A percentile compares a stretch with the other conserved stretches of the same genome.
Evolutionary conservation across 2,329 filamentous ascomycete species (phyloP).

Genomic region (Fusarium metavorans): DNA sequence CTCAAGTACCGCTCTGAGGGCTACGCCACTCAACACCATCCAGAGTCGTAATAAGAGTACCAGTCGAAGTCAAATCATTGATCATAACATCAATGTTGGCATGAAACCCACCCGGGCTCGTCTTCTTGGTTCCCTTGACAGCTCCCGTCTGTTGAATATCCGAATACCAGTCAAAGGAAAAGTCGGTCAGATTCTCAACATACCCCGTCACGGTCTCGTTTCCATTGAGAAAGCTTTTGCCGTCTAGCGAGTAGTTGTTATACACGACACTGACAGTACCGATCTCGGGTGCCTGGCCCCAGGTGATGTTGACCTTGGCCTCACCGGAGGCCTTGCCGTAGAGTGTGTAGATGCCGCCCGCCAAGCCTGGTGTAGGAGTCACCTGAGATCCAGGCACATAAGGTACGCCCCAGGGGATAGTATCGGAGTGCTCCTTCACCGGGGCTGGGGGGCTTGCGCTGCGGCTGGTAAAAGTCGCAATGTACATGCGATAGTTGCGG

Average conservation of each 20-base stretch:
- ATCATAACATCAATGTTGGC: slow-evolving; percentile 14
- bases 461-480: slow-evolving; percentile 52
- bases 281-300: neutral
- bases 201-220: slow-evolving; percentile 9
- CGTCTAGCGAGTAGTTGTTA: slow-evolving; percentile 13
- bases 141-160: slow-evolving; percentile 51
- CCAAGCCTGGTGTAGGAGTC: neutral
- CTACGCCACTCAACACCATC: slow-evolving; percentile 4
- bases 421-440: neutral
- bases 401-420: slow-evolving; percentile 7
- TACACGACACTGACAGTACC: neutral
- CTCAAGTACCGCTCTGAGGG: neutral
- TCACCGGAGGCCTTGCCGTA: neutral
- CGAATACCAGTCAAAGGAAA: slow-evolving; percentile 53
- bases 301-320: neutral
- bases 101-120: slow-evolving; percentile 32
- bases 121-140: slow-evolving; percentile 51
- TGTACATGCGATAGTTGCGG: slow-evolving; percentile 54
- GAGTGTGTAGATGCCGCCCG: slow-evolving; percentile 4
- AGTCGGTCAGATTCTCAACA: neutral
- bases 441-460: slow-evolving; percentile 37
- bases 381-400: slow-evolving; percentile 1
- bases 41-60: slow-evolving; percentile 15
- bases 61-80: slow-evolving; percentile 21
- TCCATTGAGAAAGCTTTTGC: neutral